Evolutionary conservation across 768 basidiomycete species (phyloP).

Genomic region (Termitomyces sp.): DNA sequence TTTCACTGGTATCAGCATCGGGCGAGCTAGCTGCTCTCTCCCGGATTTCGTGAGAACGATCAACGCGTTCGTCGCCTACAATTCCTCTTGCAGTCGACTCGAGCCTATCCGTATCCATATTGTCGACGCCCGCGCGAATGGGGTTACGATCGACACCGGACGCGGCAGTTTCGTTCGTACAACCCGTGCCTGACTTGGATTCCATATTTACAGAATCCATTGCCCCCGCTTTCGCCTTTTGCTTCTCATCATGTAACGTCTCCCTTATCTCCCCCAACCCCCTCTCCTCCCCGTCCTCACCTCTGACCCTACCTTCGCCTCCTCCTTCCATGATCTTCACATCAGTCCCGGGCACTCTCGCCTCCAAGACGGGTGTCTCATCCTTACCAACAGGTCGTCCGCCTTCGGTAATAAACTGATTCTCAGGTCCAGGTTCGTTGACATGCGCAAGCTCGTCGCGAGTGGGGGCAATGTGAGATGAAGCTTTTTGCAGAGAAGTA

Average conservation of each 20-base stretch:
- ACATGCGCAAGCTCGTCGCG: constrained; percentile 58
- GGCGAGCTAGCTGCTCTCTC: neutral
- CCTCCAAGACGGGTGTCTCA: constrained; percentile 33
- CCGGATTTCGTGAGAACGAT: constrained; percentile 16
- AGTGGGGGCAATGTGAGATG: constrained; percentile 62
- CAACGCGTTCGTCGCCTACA: constrained; percentile 6
- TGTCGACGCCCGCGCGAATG: neutral
- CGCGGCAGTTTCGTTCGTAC: neutral
- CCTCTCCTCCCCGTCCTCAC: constrained; percentile 29
- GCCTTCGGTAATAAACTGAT: constrained; percentile 58
- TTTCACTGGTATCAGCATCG: constrained; percentile 2
- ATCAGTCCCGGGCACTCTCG: constrained; percentile 27
- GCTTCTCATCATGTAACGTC: constrained; percentile 13
- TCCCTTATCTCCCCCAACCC: constrained; percentile 23
- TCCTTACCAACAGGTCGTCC: constrained; percentile 25
- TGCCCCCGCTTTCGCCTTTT: constrained; percentile 9
- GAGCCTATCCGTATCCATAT: constrained; percentile 1
- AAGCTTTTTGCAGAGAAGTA: constrained; percentile 66
- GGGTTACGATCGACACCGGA: neutral
- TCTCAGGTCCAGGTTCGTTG: constrained; percentile 65
- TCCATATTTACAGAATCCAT: neutral
- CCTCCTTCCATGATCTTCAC: constrained; percentile 33
- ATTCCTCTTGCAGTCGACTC: constrained; percentile 5
- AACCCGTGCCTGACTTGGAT: neutral
- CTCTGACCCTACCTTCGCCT: constrained; percentile 29